Percentiles rank a stretch among this genome's conserved stretches.
These are phyloP conservation scores for Penicillium paxilli DNA, from an alignment of 495 filamentous ascomycete genomes.

Conservation along the genomic window DNA sequence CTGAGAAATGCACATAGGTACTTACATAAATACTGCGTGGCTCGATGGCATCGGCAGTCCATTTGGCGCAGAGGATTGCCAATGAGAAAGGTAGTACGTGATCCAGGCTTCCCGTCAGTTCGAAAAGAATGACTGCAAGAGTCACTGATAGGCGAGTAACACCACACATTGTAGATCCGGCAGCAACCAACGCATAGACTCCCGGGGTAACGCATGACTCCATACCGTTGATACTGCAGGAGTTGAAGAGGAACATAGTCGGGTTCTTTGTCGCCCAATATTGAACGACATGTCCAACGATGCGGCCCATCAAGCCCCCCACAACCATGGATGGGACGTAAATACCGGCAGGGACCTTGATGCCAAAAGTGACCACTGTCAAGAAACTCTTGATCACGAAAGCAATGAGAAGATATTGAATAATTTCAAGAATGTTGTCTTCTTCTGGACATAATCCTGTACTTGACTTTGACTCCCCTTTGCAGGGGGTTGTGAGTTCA, in stretches of 20 bases:
- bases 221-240: slow-evolving; percentile 66
- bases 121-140: slow-evolving; percentile 91
- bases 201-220: slow-evolving; percentile 91
- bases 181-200: slow-evolving; percentile 92
- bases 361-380: slow-evolving; percentile 87
- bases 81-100: slow-evolving; percentile 95
- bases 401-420: slow-evolving; percentile 69
- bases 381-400: slow-evolving; percentile 89
- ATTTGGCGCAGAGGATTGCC: slow-evolving; percentile 90
- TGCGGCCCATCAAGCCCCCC: slow-evolving; percentile 87
- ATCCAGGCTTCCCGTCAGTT: slow-evolving; percentile 89
- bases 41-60: slow-evolving; percentile 95
- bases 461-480: slow-evolving; percentile 54
- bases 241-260: slow-evolving; percentile 66
- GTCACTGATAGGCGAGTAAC: slow-evolving; percentile 94
- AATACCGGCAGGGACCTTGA: slow-evolving; percentile 94
- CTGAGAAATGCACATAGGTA: not conserved
- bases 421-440: slow-evolving; percentile 70
- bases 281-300: slow-evolving; percentile 85
- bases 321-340: slow-evolving; percentile 99
- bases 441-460: slow-evolving; percentile 76
- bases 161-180: slow-evolving; percentile 96
- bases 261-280: slow-evolving; percentile 76
- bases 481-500: slow-evolving; percentile 86
- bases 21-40: slow-evolving; percentile 90